These are phyloP conservation scores for Eucalyptus pauciflora DNA, from an alignment of 345 rosid species.

Conservation along the genomic window DNA sequence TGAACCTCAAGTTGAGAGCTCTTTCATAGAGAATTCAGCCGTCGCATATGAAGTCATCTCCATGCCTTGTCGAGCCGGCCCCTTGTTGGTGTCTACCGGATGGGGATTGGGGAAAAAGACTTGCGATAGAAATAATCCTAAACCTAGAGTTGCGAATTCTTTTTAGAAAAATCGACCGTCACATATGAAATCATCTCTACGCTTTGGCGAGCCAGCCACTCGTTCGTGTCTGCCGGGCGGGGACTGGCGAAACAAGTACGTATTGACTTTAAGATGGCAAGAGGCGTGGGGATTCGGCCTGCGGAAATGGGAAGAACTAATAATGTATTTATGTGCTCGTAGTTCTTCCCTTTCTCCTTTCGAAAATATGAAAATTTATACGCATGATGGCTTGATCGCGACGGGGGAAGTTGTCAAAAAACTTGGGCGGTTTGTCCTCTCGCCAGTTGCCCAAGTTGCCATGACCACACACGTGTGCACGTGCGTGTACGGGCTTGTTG, in stretches of 20 bases:
- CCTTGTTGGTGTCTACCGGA: no score
- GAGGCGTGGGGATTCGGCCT: background rate
- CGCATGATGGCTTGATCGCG: background rate
- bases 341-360: background rate
- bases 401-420: background rate
- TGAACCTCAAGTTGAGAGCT: no score
- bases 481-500: background rate
- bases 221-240: background rate
- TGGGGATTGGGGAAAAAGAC: no score
- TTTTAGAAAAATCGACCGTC: background rate
- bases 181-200: background rate
- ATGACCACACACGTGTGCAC: background rate
- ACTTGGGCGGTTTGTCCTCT: background rate
- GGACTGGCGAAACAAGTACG: background rate
- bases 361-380: background rate
- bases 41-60: no score
- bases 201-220: background rate
- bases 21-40: no score
- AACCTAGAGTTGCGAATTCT: no score
- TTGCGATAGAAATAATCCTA: no score
- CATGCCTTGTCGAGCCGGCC: no score
- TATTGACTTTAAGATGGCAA: background rate
- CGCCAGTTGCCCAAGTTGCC: background rate
- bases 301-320: background rate
- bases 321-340: background rate